Base-by-base conservation (phyloP, 2,329 filamentous ascomycete species). In the Dryadomyces quercivorus region DNA sequence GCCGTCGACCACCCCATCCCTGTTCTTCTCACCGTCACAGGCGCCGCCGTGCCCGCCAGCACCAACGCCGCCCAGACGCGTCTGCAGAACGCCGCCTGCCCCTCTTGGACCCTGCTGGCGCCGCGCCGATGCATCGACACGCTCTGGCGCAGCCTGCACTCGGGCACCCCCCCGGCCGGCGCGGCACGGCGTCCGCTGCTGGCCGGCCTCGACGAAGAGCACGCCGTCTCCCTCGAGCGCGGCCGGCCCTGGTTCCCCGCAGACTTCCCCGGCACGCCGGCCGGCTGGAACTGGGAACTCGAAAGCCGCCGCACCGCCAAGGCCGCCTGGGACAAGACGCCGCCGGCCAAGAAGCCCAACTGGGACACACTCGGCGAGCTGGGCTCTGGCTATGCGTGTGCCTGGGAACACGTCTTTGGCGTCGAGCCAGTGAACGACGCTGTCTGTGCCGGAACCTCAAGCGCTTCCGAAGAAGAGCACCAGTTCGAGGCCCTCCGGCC, bases 101-200 rank as follows among this genome's bases (percentile, higher is more conserved):
- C 53, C 1, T 53, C 54, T 6, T 97, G 90, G 89, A 93, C 84
- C 0, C 66, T 97, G 1, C 74, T 97, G 22, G 76, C 93, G 3
- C 93, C 93, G 0, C 96, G 92, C 89, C 90, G 88, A 64, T 95
- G 88, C 62, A 85, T 97, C 40, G 74, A 82, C 40, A 81, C 88
- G 0, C 75, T 96, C 36, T 98, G 93, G 93, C 85, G 92, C 62
- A 83, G 81, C 49, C 70, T 97, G 15, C 85, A 95, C 70, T 94
- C 0, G 86, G 83, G 0, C 86, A 31, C 40, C 8, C 88, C 0
- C 74, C 93, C 0, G 86, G 83, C 0, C 86, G 36, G 21, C 16
- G 90, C 90, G 8, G 84, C 85, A 0, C 94, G 89, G 57, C 57
- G 54, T 6, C 86, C 88, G 1, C 77, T 85, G 22, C 89, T 95